Conservation (phyloP, 805 yeast genomes). For the Teunomyces cretensis region DNA sequence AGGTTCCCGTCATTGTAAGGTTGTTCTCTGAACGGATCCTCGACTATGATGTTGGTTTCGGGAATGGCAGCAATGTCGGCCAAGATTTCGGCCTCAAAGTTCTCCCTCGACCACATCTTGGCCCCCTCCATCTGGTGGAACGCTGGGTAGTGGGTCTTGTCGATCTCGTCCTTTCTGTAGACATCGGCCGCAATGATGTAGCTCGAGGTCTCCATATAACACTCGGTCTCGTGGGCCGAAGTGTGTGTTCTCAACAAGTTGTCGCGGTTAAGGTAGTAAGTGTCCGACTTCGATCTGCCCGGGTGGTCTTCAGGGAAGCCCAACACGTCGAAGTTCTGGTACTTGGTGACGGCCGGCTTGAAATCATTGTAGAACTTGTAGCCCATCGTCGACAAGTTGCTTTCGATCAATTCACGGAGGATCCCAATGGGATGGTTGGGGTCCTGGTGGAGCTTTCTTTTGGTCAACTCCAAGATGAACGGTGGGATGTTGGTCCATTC, state of each 20-base stretch:
- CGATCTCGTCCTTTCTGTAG: conserved; percentile 92
- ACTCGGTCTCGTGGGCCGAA: conserved; percentile 92
- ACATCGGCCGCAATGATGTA: conserved; percentile 95
- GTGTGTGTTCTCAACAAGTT: conserved; percentile 87
- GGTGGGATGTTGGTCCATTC: conserved; percentile 86
- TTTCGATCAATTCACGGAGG: conserved; percentile 69
- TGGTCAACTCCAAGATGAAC: conserved; percentile 64
- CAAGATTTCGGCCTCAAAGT: conserved; percentile 39
- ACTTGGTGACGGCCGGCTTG: conserved; percentile 77
- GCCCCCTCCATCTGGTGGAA: conserved; percentile 99
- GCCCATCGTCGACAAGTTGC: conserved; percentile 61
- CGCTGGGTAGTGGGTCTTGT: conserved; percentile 93
- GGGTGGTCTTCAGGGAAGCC: conserved; percentile 94
- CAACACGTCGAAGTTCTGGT: conserved; percentile 85
- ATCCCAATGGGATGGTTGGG: conserved; percentile 89
- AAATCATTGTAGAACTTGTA: conserved; percentile 79
- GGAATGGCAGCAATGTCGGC: conserved; percentile 68
- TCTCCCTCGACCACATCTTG: conserved; percentile 67
- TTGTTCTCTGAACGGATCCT: conserved; percentile 55
- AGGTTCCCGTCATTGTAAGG: conserved; percentile 68
- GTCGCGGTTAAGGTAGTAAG: conserved; percentile 80
- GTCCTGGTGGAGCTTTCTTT: conserved; percentile 70
- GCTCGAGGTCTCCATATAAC: conserved; percentile 79
- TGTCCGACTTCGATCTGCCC: conserved; percentile 88
- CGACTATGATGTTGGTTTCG: conserved; percentile 65